A percentile compares a stretch with the other conserved stretches of the same genome.
phyloP scores from a whole-genome alignment of 1,284 basidiomycete species.

The Papiliotrema terrestris region DNA sequence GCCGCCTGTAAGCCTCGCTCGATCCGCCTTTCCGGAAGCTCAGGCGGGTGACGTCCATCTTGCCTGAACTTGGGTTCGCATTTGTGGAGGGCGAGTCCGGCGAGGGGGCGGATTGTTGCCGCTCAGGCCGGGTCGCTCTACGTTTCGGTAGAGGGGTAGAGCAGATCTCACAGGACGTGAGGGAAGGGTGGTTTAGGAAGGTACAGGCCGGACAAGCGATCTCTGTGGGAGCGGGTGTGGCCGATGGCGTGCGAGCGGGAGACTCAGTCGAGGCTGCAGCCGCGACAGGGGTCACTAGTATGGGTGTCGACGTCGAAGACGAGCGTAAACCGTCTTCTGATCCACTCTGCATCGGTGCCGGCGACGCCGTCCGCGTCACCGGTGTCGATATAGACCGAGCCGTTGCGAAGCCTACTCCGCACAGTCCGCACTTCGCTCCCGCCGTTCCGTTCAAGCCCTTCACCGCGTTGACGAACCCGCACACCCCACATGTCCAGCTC shows the following conservation, averaged over 20 bases:
- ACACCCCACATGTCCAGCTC: conserved; percentile 78
- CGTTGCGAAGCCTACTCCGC: conserved; percentile 51
- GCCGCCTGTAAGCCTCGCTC: conserved; percentile 71
- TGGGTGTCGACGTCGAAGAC: not conserved
- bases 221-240: conserved; percentile 1
- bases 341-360: not conserved
- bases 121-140: not conserved
- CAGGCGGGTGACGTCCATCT: conserved; percentile 55
- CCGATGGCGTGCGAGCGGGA: not conserved
- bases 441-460: conserved; percentile 34
- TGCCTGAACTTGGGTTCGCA: conserved; percentile 16
- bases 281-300: not conserved
- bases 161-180: conserved; percentile 83
- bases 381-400: conserved; percentile 13
- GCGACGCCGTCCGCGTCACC: conserved; percentile 1
- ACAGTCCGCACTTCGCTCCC: conserved; percentile 63
- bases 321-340: conserved; percentile 4
- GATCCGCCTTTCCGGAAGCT: conserved; percentile 91
- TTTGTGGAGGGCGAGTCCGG: not conserved
- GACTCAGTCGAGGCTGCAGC: not conserved
- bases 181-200: conserved; percentile 79
- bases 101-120: not conserved
- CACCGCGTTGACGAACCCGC: conserved; percentile 68
- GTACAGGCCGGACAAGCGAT: conserved; percentile 83
- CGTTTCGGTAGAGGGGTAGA: conserved; percentile 57